phyloP scores from a whole-genome alignment of 2,329 filamentous ascomycete species.

The Alternaria rosae region DNA sequence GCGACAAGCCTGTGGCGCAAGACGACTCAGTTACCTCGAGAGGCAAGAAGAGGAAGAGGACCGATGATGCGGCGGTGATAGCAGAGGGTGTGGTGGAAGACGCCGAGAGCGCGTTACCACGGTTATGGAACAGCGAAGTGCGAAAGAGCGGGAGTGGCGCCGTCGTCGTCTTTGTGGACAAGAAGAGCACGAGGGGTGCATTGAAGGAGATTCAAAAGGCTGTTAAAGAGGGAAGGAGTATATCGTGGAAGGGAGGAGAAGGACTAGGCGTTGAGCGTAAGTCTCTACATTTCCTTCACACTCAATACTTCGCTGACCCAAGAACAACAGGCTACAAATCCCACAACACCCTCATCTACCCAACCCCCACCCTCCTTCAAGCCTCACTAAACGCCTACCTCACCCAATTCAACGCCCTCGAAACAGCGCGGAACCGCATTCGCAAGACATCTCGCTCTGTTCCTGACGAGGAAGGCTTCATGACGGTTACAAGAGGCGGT shows the following conservation, averaged over 20 bases:
- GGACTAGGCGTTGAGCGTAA: conserved; percentile 62
- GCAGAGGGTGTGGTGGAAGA: conserved; percentile 60
- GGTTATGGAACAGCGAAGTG: conserved; percentile 75
- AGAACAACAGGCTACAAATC: conserved; percentile 59
- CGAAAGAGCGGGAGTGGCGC: conserved; percentile 79
- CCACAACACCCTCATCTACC: conserved; percentile 76
- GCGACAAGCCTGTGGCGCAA: conserved; percentile 36
- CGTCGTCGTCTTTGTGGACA: conserved; percentile 83
- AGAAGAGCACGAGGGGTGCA: conserved; percentile 76
- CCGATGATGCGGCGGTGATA: conserved; percentile 41
- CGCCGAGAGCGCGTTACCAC: conserved; percentile 69
- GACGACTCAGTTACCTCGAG: conserved; percentile 44
- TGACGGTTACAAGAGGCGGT: conserved; percentile 83
- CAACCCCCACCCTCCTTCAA: conserved; percentile 72
- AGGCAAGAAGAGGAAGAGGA: conserved; percentile 65
- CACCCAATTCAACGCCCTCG: conserved; percentile 72
- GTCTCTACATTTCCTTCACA: conserved; percentile 6
- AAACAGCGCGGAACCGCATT: conserved; percentile 71
- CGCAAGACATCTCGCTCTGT: conserved; percentile 72
- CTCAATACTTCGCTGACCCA: conserved; percentile 15
- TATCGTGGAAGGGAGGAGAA: conserved; percentile 70
- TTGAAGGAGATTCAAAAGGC: conserved; percentile 76
- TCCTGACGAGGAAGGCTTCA: conserved; percentile 93
- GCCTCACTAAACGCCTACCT: conserved; percentile 84
- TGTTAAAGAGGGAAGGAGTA: conserved; percentile 63